Percentiles rank a stretch among this genome's conserved stretches.
These are phyloP conservation scores for Plasmodium relictum DNA, from an alignment of 169 alveolate species.

Conservation along the genomic window DNA sequence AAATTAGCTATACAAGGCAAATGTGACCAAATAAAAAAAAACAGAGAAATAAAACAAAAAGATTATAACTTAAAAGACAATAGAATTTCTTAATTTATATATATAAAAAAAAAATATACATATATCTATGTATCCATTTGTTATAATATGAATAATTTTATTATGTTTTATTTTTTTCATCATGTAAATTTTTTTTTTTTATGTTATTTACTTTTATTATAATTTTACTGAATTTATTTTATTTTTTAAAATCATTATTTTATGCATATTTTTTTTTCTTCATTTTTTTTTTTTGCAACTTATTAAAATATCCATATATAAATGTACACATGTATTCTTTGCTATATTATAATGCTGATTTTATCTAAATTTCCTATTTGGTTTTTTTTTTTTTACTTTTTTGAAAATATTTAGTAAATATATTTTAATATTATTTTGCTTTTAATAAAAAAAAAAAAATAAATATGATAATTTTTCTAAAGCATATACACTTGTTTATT, in stretches of 20 bases:
- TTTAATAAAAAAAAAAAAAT: too few relatives aligned
- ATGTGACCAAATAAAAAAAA: slow-evolving; percentile 77
- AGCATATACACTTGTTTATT: too few relatives aligned
- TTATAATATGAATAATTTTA: neutral
- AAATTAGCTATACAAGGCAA: slow-evolving; percentile 83
- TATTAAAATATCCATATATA: too few relatives aligned
- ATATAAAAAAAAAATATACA: neutral
- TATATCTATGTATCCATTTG: neutral
- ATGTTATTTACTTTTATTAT: neutral
- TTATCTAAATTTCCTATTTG: too few relatives aligned
- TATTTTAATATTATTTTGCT: too few relatives aligned
- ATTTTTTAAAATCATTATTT: neutral
- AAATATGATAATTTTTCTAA: too few relatives aligned
- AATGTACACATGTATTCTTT: too few relatives aligned
- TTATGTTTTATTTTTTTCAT: neutral
- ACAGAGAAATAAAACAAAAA: slow-evolving; percentile 45
- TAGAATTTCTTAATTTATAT: slow-evolving; percentile 38
- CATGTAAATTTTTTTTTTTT: slow-evolving; percentile 1
- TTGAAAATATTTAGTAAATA: too few relatives aligned
- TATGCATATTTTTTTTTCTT: too few relatives aligned
- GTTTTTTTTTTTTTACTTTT: too few relatives aligned
- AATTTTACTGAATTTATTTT: neutral
- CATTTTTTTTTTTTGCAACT: too few relatives aligned
- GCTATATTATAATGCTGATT: too few relatives aligned
- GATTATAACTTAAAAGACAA: slow-evolving; percentile 71